These are phyloP conservation scores for Eutrema salsugineum DNA, from an alignment of 441 rosid genomes.

Conservation along the genomic window DNA sequence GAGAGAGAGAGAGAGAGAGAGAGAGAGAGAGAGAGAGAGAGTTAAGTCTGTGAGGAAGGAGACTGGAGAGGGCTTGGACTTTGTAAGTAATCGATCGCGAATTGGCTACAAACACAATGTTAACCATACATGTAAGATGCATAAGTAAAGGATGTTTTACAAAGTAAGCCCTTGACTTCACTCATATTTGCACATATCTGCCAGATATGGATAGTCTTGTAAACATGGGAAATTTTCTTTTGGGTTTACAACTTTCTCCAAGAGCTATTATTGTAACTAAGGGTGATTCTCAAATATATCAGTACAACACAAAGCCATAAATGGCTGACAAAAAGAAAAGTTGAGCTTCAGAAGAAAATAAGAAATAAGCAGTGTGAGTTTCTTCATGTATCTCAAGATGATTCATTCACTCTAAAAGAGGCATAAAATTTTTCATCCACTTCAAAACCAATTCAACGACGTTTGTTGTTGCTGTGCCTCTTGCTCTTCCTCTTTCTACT, in stretches of 20 bases:
- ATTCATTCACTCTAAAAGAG: background rate
- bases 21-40: background rate
- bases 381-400: conserved; percentile 13
- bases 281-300: background rate
- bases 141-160: background rate
- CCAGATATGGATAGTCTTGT: background rate
- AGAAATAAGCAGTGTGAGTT: background rate
- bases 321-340: background rate
- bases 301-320: conserved; percentile 7
- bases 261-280: background rate
- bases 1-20: background rate
- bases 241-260: background rate
- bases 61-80: background rate
- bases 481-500: conserved; percentile 55
- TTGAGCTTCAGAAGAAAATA: background rate
- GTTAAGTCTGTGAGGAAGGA: background rate
- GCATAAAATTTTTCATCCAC: background rate
- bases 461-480: conserved; percentile 65
- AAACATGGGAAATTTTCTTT: background rate
- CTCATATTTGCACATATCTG: background rate
- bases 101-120: background rate
- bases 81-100: background rate
- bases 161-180: background rate
- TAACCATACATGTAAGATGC: background rate
- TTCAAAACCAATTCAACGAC: conserved; percentile 34